Percentiles rank a stretch among this genome's conserved stretches.
Conservation (phyloP, 306 rosid species). For the Comarum palustre region DNA sequence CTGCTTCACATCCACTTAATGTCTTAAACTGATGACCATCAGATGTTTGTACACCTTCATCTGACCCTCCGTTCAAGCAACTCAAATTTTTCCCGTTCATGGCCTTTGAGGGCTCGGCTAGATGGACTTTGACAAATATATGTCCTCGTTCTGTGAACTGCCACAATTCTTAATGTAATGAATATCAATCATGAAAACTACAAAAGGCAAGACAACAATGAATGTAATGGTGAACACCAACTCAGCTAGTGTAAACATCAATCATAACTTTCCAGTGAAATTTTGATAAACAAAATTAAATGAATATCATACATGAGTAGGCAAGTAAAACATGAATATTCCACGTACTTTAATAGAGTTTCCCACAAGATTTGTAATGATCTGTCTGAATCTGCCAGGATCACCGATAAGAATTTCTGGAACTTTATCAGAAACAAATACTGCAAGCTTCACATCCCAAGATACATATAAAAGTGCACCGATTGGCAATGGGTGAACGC, state of each 20-base stretch:
- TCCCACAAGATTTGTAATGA: conserved; percentile 91
- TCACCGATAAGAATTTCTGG: conserved; percentile 86
- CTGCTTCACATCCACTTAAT: conserved; percentile 84
- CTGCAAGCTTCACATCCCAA: conserved; percentile 74
- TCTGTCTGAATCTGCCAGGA: conserved; percentile 97
- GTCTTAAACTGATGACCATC: conserved; percentile 59
- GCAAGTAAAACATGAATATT: conserved; percentile 8
- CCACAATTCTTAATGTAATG: conserved; percentile 28
- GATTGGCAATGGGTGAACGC: conserved; percentile 24
- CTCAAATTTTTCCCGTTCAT: conserved; percentile 45
- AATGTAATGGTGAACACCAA: conserved; percentile 5
- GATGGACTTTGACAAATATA: conserved; percentile 81
- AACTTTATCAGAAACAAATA: conserved; percentile 91
- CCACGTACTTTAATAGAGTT: conserved; percentile 88
- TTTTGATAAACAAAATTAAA: background rate
- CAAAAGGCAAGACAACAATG: conserved; percentile 6
- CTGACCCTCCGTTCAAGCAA: conserved; percentile 54
- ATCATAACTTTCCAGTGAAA: conserved; percentile 16
- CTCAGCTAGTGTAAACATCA: background rate
- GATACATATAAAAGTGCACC: conserved; percentile 21
- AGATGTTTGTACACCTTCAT: conserved; percentile 40
- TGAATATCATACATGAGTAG: background rate
- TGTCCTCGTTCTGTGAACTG: conserved; percentile 99
- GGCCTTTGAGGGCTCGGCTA: conserved; percentile 50
- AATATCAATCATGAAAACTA: conserved; percentile 15